phyloP scores from a whole-genome alignment of 176 grass and related monocot species.

The Stipa capillata region DNA sequence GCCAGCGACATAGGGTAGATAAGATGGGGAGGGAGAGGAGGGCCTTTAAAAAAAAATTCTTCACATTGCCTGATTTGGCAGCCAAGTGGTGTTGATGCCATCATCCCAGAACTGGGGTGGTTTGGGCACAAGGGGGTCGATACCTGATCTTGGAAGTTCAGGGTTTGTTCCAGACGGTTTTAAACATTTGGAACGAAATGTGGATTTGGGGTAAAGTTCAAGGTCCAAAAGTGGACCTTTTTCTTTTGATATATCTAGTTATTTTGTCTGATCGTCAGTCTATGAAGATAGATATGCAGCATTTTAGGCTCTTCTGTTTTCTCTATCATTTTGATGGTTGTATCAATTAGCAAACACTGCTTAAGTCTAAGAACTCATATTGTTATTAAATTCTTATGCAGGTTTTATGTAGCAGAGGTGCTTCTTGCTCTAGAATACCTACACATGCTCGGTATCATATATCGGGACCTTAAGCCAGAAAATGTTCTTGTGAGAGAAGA shows the following conservation, averaged over 20 bases:
- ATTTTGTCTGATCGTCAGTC: background rate
- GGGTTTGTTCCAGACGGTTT: no score
- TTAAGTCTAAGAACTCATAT: background rate
- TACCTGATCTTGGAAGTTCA: no score
- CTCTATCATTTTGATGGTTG: background rate
- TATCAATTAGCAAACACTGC: background rate
- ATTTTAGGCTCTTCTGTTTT: background rate
- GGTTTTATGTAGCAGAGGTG: constrained; percentile 76
- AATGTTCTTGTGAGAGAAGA: constrained; percentile 85
- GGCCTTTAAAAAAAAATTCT: no score
- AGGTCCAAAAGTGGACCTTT: no score
- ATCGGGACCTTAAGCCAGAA: constrained; percentile 79
- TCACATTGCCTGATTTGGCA: no score
- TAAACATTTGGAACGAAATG: no score
- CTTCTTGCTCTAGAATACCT: constrained; percentile 78
- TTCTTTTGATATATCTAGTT: background rate
- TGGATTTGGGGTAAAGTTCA: no score
- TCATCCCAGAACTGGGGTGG: no score
- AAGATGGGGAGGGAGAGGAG: no score
- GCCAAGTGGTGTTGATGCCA: no score
- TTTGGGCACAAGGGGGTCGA: no score
- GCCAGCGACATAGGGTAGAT: no score
- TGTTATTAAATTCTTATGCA: constrained; percentile 26
- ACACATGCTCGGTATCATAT: constrained; percentile 87
- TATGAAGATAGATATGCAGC: background rate